Evolutionary conservation across 2,329 filamentous ascomycete species (phyloP).

Genomic region (Alternaria triticimaculans): DNA sequence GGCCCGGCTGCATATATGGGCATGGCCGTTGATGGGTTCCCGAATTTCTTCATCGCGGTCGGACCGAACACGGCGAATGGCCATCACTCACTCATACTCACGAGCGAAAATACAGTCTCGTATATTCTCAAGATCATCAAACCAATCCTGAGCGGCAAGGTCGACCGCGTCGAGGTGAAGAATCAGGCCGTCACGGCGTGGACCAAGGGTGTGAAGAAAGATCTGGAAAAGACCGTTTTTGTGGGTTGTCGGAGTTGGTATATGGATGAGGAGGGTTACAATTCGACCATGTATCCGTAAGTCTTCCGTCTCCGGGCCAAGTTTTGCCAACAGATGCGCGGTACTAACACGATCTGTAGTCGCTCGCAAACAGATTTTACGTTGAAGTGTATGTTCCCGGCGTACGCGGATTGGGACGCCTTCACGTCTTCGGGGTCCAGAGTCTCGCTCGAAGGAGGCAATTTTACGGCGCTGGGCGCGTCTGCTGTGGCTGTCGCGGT

Average conservation of each 20-base stretch:
- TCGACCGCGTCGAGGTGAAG: background rate
- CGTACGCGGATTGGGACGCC: background rate
- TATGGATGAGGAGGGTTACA: background rate
- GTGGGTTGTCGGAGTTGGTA: background rate
- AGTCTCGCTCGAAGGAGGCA: background rate
- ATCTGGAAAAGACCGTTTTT: background rate
- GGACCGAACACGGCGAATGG: background rate
- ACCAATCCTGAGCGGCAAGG: background rate
- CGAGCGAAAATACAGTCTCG: background rate
- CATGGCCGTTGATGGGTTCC: background rate
- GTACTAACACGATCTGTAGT: background rate
- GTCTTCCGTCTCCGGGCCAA: background rate
- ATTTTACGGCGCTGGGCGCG: background rate
- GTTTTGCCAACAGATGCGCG: accelerated
- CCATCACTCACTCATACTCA: background rate
- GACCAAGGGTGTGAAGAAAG: background rate
- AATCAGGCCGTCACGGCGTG: background rate
- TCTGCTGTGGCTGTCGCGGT: background rate
- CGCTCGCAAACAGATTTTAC: background rate
- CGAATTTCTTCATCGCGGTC: background rate
- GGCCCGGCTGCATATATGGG: background rate
- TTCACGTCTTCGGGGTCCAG: background rate
- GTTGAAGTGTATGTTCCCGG: background rate
- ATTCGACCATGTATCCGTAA: background rate
- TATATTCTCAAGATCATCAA: background rate